A percentile compares a stretch with the other conserved stretches of the same genome.
phyloP scores from a whole-genome alignment of 768 basidiomycete species.

The Boletellus sp. region DNA sequence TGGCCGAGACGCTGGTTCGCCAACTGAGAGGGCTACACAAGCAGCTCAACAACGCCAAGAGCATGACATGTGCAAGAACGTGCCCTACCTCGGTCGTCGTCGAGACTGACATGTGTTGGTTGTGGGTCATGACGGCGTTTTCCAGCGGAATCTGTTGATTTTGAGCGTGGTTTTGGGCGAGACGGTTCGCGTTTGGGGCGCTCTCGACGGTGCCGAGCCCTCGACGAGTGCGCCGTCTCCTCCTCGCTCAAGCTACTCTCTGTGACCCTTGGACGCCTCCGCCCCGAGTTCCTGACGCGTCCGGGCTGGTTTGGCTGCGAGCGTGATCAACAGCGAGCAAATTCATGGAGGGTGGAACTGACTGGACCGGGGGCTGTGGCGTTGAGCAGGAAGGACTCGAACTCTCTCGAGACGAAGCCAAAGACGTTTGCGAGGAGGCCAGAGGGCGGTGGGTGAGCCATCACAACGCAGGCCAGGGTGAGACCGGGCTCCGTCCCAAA shows the following conservation, averaged over 20 bases:
- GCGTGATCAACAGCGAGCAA: conserved; percentile 3
- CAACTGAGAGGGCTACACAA: conserved; percentile 20
- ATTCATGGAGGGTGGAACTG: conserved; percentile 5
- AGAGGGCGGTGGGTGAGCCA: conserved; percentile 9
- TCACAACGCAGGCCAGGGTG: conserved; percentile 11
- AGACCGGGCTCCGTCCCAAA: conserved; percentile 14
- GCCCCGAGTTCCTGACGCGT: conserved; percentile 7
- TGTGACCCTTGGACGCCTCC: conserved; percentile 6
- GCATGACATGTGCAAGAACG: not conserved
- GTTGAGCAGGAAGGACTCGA: conserved; percentile 65
- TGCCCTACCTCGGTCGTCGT: conserved; percentile 21
- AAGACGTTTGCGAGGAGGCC: conserved; percentile 64
- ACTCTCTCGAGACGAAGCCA: conserved; percentile 64
- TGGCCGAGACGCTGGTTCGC: conserved; percentile 15
- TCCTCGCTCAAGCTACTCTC: conserved; percentile 15
- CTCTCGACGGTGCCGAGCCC: conserved; percentile 3
- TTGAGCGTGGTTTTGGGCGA: conserved; percentile 21
- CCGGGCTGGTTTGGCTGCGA: conserved; percentile 15
- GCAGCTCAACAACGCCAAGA: conserved; percentile 3
- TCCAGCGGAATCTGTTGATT: conserved; percentile 12
- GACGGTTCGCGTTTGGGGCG: conserved; percentile 8
- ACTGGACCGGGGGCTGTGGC: conserved; percentile 44
- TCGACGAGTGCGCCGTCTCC: conserved; percentile 8
- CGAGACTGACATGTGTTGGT: not conserved
- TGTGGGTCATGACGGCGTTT: conserved; percentile 2